Conservation (phyloP, 2,329 filamentous ascomycete genomes). For the Arthrocladium fulminans region DNA sequence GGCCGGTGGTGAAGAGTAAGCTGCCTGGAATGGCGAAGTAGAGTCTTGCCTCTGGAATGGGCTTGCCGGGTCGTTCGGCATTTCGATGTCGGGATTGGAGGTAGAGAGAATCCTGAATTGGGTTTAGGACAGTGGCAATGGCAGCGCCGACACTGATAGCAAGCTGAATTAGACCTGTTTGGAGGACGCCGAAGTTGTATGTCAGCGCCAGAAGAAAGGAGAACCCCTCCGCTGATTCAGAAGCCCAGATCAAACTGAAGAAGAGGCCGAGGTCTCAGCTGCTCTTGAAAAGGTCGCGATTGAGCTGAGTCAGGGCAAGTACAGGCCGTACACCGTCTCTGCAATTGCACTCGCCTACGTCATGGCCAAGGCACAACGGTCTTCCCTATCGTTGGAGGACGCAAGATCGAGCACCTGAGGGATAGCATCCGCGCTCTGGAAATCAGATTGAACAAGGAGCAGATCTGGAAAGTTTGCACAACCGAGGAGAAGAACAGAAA, state of each 20-base stretch:
- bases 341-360: constrained; percentile 17
- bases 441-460: too few species aligned
- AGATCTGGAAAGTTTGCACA: constrained; percentile 34
- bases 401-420: too few species aligned
- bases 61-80: constrained; percentile 29
- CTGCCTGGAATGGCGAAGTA: constrained; percentile 38
- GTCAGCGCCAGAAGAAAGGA: background rate
- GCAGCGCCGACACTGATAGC: constrained; percentile 30
- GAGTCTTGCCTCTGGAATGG: constrained; percentile 36
- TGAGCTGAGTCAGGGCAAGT: too few species aligned
- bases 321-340: background rate
- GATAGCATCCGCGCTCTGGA: too few species aligned
- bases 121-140: constrained; percentile 34
- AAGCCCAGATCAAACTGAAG: too few species aligned
- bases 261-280: too few species aligned
- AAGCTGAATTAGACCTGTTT: constrained; percentile 28
- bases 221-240: background rate
- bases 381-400: too few species aligned
- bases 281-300: too few species aligned
- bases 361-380: constrained; percentile 30
- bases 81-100: constrained; percentile 29
- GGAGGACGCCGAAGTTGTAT: constrained; percentile 24
- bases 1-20: constrained; percentile 33
- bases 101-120: constrained; percentile 29
- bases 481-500: constrained; percentile 37